A percentile compares a stretch with the other conserved stretches of the same genome.
Evolutionary conservation across 1,284 basidiomycete genomes (phyloP).

Genomic region (Ceratobasidium sp.): DNA sequence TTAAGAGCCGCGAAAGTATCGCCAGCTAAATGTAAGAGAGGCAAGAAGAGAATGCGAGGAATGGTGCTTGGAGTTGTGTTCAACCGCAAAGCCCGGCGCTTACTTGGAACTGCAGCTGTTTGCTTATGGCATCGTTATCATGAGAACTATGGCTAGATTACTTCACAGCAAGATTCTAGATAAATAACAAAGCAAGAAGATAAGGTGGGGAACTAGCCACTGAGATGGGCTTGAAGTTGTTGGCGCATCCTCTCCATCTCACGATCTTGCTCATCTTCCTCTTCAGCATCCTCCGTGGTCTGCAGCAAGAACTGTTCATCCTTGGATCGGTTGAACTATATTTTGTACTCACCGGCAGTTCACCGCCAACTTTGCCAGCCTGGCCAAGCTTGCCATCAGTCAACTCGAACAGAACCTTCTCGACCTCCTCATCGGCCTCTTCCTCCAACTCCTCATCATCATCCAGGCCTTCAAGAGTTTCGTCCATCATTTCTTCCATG

Average conservation of each 20-base stretch:
- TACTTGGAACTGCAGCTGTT: constrained; percentile 17
- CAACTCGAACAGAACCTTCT: constrained; percentile 95
- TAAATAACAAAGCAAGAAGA: constrained; percentile 34
- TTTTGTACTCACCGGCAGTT: constrained; percentile 77
- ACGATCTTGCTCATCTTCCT: constrained; percentile 84
- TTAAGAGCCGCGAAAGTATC: neutral
- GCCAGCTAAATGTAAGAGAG: neutral
- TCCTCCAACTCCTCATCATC: constrained; percentile 97
- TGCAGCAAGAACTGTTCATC: constrained; percentile 51
- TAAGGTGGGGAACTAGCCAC: constrained; percentile 61
- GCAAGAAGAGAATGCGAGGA: neutral
- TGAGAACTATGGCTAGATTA: neutral
- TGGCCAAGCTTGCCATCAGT: constrained; percentile 96
- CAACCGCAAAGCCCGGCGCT: constrained; percentile 21
- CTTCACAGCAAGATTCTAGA: constrained; percentile 5
- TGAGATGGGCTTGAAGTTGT: constrained; percentile 86
- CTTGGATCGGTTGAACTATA: neutral
- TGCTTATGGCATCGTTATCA: constrained; percentile 22
- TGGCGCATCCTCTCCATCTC: constrained; percentile 89
- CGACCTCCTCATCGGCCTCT: constrained; percentile 97
- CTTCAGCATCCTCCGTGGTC: constrained; percentile 69
- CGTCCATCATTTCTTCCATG: constrained; percentile 94
- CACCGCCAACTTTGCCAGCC: constrained; percentile 77
- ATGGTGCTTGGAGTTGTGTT: neutral
- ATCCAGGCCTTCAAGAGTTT: constrained; percentile 80